Evolutionary conservation across 1,284 basidiomycete genomes (phyloP).

Genomic region (Phellopilus nigrolimitatus): DNA sequence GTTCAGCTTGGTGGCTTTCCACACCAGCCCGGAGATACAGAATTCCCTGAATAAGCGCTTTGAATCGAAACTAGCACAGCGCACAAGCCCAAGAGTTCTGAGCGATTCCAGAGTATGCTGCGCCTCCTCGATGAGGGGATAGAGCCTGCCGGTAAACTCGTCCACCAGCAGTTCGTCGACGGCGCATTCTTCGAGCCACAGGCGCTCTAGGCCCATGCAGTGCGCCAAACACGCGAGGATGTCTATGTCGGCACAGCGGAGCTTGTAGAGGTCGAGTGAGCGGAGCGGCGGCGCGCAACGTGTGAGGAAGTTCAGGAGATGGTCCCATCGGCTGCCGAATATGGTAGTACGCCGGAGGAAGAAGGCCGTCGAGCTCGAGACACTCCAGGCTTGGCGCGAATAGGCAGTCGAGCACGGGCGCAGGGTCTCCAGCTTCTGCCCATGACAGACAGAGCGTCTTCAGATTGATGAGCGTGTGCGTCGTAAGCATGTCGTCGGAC

Average conservation of each 20-base stretch:
- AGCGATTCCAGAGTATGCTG: not conserved
- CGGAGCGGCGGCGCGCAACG: constrained; percentile 3
- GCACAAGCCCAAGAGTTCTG: constrained; percentile 4
- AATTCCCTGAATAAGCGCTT: not conserved
- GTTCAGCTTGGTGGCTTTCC: constrained; percentile 7
- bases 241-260: constrained; percentile 5
- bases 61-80: not conserved
- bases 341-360: not conserved
- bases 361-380: constrained; percentile 10
- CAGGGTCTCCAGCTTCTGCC: constrained; percentile 1
- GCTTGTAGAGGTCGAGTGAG: constrained; percentile 6
- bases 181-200: constrained; percentile 14
- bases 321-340: not conserved
- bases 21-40: constrained; percentile 1
- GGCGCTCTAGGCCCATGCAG: constrained; percentile 1
- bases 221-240: constrained; percentile 2
- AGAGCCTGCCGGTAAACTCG: not conserved
- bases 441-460: constrained; percentile 7
- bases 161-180: constrained; percentile 2
- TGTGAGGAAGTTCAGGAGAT: constrained; percentile 3
- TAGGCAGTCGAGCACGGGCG: not conserved
- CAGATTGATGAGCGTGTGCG: not conserved
- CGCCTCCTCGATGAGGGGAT: not conserved
- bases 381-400: constrained; percentile 2
- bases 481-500: not conserved